These are phyloP conservation scores for Diplodia corticola DNA, from an alignment of 2,329 filamentous ascomycete species.

Conservation along the genomic window DNA sequence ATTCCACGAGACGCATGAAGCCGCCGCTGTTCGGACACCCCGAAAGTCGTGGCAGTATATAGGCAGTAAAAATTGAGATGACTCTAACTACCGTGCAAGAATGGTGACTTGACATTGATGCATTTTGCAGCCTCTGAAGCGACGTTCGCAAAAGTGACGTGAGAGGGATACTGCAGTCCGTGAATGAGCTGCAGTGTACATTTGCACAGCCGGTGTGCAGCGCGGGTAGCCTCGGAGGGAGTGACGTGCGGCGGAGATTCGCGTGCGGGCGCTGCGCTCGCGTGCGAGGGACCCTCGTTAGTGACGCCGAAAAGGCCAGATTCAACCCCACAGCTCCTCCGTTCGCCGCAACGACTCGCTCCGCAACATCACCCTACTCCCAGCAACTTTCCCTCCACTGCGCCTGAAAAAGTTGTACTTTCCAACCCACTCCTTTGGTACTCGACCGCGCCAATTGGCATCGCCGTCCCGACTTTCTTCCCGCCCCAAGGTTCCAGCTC, in stretches of 20 bases:
- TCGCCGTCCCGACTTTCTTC: neutral
- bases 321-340: slow-evolving; percentile 20
- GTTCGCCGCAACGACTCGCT: slow-evolving; percentile 10
- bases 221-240: neutral
- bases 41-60: slow-evolving; percentile 3
- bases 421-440: neutral
- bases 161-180: neutral
- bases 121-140: neutral
- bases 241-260: neutral
- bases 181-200: neutral
- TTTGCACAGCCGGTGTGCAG: neutral
- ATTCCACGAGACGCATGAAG: neutral
- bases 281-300: slow-evolving; percentile 15
- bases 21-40: neutral
- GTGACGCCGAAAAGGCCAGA: slow-evolving; percentile 22
- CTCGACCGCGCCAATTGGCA: neutral
- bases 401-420: neutral
- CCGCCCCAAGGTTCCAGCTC: slow-evolving; percentile 13
- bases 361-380: slow-evolving; percentile 7
- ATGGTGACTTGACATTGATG: neutral
- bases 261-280: neutral
- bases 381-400: slow-evolving; percentile 5
- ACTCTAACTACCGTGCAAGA: neutral
- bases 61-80: slow-evolving; percentile 3
- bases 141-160: neutral